Evolutionary conservation across 495 filamentous ascomycete species (phyloP).

Genomic region (Chaetomidium leptoderma): DNA sequence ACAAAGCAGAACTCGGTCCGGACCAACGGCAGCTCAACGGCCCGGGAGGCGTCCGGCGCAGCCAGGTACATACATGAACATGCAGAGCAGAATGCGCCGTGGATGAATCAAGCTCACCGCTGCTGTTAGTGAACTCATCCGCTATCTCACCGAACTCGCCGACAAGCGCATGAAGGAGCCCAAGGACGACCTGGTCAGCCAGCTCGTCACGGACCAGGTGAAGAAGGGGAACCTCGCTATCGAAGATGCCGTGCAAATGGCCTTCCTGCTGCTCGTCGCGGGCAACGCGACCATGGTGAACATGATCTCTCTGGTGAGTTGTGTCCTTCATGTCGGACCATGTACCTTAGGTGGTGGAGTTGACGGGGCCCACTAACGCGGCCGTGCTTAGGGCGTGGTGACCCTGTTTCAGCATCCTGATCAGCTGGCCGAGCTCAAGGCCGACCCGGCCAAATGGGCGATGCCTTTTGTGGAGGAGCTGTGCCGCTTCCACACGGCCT

Average conservation of each 20-base stretch:
- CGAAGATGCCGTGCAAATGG: slow-evolving; percentile 40
- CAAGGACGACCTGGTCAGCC: slow-evolving; percentile 42
- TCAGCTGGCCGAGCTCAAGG: slow-evolving; percentile 37
- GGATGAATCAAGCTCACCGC: neutral
- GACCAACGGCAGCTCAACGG: slow-evolving; percentile 42
- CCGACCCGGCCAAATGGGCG: slow-evolving; percentile 29
- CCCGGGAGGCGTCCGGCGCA: slow-evolving; percentile 38
- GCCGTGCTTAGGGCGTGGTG: slow-evolving; percentile 32
- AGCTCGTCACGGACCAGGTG: slow-evolving; percentile 39
- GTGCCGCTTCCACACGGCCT: slow-evolving; percentile 44
- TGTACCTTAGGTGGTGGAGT: no score
- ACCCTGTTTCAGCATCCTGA: slow-evolving; percentile 38
- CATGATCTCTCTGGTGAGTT: slow-evolving; percentile 44
- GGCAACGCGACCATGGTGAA: slow-evolving; percentile 50
- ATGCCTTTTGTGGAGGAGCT: slow-evolving; percentile 43
- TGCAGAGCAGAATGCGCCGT: neutral
- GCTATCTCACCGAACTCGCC: slow-evolving; percentile 37
- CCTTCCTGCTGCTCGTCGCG: slow-evolving; percentile 45
- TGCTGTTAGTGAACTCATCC: slow-evolving; percentile 31
- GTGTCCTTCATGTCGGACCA: neutral
- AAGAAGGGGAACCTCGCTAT: slow-evolving; percentile 36
- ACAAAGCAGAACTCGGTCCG: slow-evolving; percentile 42
- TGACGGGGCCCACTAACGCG: neutral
- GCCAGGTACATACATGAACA: slow-evolving; percentile 34
- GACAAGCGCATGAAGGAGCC: slow-evolving; percentile 36